Percentiles rank a stretch among this genome's conserved stretches.
Evolutionary conservation across 2,329 filamentous ascomycete genomes (phyloP).

Genomic region (Claviceps paspali): DNA sequence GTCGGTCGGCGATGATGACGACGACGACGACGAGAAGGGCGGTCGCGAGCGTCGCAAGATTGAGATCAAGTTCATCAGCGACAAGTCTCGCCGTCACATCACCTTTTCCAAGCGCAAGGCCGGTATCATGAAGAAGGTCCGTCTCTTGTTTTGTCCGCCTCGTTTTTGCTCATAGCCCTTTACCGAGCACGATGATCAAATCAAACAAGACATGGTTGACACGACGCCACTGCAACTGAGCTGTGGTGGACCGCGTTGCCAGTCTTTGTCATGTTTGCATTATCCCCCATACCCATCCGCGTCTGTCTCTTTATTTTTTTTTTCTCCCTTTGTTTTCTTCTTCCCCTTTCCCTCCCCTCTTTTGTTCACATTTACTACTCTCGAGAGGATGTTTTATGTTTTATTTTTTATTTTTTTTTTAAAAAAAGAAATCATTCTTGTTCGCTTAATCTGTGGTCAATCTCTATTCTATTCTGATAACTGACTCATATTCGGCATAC

Average conservation of each 20-base stretch:
- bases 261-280: neutral
- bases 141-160: slow-evolving; percentile 21
- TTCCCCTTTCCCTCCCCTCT: slow-evolving; percentile 4
- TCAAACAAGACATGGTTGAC: too few relatives aligned
- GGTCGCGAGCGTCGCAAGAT: slow-evolving; percentile 98
- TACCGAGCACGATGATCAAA: too few relatives aligned
- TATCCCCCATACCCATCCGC: too few relatives aligned
- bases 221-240: too few relatives aligned
- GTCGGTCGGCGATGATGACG: slow-evolving; percentile 77
- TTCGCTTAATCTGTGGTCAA: too few relatives aligned
- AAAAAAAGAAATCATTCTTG: too few relatives aligned
- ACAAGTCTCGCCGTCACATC: slow-evolving; percentile 98
- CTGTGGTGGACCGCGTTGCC: too few relatives aligned
- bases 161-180: neutral
- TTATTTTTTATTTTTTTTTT: too few relatives aligned
- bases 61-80: slow-evolving; percentile 99
- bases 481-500: slow-evolving; percentile 4
- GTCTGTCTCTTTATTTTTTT: neutral
- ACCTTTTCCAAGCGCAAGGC: slow-evolving; percentile 99
- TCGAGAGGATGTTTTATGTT: too few relatives aligned
- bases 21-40: slow-evolving; percentile 95
- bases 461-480: too few relatives aligned
- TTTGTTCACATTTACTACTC: too few relatives aligned
- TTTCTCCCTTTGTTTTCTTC: neutral
- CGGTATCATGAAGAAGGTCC: slow-evolving; percentile 99